These are phyloP conservation scores for Toxoplasma gondii DNA, from an alignment of 169 alveolate genomes.

Conservation along the genomic window DNA sequence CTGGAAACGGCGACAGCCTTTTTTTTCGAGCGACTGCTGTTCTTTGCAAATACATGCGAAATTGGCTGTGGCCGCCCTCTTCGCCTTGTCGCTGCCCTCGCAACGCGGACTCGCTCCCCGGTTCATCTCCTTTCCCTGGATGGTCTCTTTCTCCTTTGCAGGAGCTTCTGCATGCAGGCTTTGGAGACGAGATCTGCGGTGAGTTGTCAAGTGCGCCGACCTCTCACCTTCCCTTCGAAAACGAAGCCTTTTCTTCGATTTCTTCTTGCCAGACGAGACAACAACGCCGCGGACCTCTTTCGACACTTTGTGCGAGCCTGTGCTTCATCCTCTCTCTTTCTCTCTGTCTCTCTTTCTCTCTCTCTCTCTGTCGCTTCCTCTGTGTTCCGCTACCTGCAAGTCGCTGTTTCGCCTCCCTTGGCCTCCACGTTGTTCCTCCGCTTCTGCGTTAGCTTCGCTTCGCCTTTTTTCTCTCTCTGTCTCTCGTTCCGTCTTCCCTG, in stretches of 20 bases:
- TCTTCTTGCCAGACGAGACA: background rate
- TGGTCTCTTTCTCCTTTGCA: background rate
- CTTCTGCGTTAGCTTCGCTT: background rate
- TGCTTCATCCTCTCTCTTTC: background rate
- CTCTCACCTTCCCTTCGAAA: background rate
- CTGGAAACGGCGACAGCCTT: no score
- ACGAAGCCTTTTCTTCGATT: background rate
- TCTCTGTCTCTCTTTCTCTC: no score
- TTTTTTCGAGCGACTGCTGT: no score
- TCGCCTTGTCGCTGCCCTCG: no score
- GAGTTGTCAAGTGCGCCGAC: background rate
- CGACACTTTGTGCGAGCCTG: no score
- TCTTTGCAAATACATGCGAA: no score
- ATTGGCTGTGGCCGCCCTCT: no score
- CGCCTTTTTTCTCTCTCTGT: background rate
- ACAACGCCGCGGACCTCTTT: no score
- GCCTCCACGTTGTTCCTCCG: background rate
- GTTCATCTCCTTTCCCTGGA: background rate
- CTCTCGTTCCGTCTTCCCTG: background rate
- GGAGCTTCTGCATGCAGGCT: background rate
- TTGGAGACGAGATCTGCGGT: background rate
- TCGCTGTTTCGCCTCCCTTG: no score
- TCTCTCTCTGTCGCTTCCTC: no score
- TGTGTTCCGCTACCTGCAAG: no score
- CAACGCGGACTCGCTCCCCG: no score